A percentile compares a stretch with the other conserved stretches of the same genome.
Evolutionary conservation across 352 stramenopile species (phyloP).

Genomic region (Stramenopiles sp.): DNA sequence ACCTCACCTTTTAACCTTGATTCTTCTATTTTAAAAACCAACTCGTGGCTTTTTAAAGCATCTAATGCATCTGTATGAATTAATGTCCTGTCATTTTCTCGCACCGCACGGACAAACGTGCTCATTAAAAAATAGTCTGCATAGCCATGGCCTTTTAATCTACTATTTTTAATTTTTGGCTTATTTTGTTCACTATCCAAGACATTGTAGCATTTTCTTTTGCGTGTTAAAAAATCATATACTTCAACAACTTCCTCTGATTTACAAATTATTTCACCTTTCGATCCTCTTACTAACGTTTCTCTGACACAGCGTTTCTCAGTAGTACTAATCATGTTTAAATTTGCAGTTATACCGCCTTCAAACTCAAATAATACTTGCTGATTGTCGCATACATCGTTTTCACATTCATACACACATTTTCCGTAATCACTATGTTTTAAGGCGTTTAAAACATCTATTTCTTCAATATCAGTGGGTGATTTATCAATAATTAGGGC

Average conservation of each 20-base stretch:
- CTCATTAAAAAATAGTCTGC: constrained; percentile 19
- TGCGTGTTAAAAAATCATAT: constrained; percentile 15
- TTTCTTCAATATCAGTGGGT: no score
- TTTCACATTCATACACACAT: constrained; percentile 19
- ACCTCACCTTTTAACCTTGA: not conserved
- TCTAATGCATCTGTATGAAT: constrained; percentile 16
- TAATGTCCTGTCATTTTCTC: constrained; percentile 8
- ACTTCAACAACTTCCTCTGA: constrained; percentile 6
- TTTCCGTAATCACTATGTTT: no score
- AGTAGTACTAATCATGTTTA: constrained; percentile 18
- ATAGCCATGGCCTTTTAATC: constrained; percentile 15
- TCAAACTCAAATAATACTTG: constrained; percentile 19
- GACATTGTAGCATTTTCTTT: not conserved
- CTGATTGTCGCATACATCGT: constrained; percentile 20
- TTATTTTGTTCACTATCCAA: no score
- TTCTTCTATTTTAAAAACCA: constrained; percentile 13
- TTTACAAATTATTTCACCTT: constrained; percentile 14
- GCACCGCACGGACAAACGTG: constrained; percentile 14
- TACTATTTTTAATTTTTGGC: not conserved
- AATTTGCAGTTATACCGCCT: constrained; percentile 11
- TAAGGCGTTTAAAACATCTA: no score
- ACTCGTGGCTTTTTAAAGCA: constrained; percentile 17
- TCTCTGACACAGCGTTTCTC: constrained; percentile 13
- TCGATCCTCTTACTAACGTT: constrained; percentile 16
- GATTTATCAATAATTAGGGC: no score